Conservation (phyloP, 495 filamentous ascomycete species). For the Penicillium macrosclerotiorum region DNA sequence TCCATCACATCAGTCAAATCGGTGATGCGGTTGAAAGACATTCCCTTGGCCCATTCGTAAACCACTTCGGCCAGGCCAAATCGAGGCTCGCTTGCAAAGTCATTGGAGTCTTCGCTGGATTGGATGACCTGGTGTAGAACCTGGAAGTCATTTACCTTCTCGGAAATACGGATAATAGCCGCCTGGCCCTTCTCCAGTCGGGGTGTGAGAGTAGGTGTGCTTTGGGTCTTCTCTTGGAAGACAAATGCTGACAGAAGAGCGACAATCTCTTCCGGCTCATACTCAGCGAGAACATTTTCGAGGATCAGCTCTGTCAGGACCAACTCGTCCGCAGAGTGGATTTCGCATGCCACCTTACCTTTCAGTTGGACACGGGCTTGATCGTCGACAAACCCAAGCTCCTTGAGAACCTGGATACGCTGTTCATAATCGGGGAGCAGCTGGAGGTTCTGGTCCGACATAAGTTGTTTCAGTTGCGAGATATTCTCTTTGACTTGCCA, state of each 20-base stretch:
- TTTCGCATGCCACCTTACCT: slow-evolving; percentile 97
- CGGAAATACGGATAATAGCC: slow-evolving; percentile 81
- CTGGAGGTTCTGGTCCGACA: slow-evolving; percentile 95
- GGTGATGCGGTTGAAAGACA: slow-evolving; percentile 97
- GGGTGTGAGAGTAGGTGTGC: slow-evolving; percentile 76
- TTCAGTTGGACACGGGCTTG: slow-evolving; percentile 85
- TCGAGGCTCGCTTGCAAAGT: slow-evolving; percentile 80
- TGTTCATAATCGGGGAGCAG: slow-evolving; percentile 98
- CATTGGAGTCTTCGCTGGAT: slow-evolving; percentile 81
- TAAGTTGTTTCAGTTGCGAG: slow-evolving; percentile 72
- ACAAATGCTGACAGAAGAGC: slow-evolving; percentile 92
- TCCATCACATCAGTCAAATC: slow-evolving; percentile 96
- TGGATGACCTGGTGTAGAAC: slow-evolving; percentile 87
- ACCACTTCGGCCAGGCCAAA: slow-evolving; percentile 97
- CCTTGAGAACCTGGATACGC: slow-evolving; percentile 84
- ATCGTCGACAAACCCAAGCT: slow-evolving; percentile 85
- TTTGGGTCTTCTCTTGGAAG: slow-evolving; percentile 96
- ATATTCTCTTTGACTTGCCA: slow-evolving; percentile 94
- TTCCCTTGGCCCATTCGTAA: slow-evolving; percentile 96
- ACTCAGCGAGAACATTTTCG: slow-evolving; percentile 93
- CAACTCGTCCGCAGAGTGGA: slow-evolving; percentile 97
- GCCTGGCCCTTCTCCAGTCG: slow-evolving; percentile 80
- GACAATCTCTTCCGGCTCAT: slow-evolving; percentile 94
- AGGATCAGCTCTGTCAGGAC: slow-evolving; percentile 94
- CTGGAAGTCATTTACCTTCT: slow-evolving; percentile 87